A percentile compares a stretch with the other conserved stretches of the same genome.
Conservation (phyloP, 2,329 filamentous ascomycete species). For the Teratosphaeria gauchensis region DNA sequence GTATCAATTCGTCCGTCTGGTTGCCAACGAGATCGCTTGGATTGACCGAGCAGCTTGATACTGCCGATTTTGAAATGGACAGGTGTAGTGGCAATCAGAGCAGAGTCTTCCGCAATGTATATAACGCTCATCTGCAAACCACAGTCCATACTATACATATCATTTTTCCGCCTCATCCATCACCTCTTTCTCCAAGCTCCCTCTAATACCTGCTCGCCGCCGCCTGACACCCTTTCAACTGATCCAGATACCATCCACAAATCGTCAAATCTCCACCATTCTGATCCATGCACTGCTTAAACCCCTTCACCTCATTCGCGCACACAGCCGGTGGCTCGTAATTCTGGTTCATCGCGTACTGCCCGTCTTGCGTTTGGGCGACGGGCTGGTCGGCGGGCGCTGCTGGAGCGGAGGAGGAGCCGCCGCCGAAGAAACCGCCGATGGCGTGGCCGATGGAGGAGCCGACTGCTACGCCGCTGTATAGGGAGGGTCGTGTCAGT, state of each 20-base stretch:
- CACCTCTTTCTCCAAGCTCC: background rate
- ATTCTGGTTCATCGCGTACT: slow-evolving; percentile 19
- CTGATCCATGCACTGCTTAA: slow-evolving; percentile 95
- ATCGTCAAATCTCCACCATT: slow-evolving; percentile 89
- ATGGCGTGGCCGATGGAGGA: slow-evolving; percentile 93
- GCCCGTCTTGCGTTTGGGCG: slow-evolving; percentile 22
- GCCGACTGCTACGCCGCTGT: slow-evolving; percentile 89
- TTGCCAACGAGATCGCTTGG: too few relatives aligned
- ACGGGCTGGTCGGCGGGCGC: slow-evolving; percentile 23
- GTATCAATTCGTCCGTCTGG: too few relatives aligned
- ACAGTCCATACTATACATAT: background rate
- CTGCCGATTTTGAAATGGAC: too few relatives aligned
- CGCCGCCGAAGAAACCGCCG: slow-evolving; percentile 76
- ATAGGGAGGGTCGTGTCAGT: background rate
- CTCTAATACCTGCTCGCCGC: slow-evolving; percentile 40
- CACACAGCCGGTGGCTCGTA: slow-evolving; percentile 46
- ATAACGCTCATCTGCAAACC: background rate
- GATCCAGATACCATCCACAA: slow-evolving; percentile 92
- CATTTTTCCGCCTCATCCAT: background rate
- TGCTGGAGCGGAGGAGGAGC: slow-evolving; percentile 45
- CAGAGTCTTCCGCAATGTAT: background rate
- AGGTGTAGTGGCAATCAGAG: background rate
- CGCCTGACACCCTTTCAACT: slow-evolving; percentile 55
- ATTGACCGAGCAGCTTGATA: too few relatives aligned
- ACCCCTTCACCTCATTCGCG: slow-evolving; percentile 67